Base-by-base conservation (phyloP, 129 eudicot species). In the Arctium lappa region DNA sequence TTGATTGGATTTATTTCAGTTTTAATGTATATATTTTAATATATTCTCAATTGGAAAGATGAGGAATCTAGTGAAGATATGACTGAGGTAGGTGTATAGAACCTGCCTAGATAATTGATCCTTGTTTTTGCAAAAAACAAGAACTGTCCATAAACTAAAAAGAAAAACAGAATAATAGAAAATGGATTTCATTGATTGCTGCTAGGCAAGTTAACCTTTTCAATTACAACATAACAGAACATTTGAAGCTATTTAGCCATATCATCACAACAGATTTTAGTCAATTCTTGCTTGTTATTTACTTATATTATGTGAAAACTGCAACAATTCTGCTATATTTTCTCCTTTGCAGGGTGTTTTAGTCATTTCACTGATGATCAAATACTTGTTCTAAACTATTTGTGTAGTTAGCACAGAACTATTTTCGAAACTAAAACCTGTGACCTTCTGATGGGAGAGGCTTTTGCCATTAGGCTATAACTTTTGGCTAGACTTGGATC, bases 151-250 rank as follows among this genome's bases (percentile, higher is more conserved):
- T 39, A n/a, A 78, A 31, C 18, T 53, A 74, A 74, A 74, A 74
- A 69, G 46, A 31, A n/a, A 32, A 78, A 36, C 33, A 33, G 33
- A 62, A 72, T 22, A 84, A 13, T 3, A 4, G 73, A 65, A 70
- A 38, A 36, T 74, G 31, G 50, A 74, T 73, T 84, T 79, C 73
- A 79, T 79, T 63, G 27, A 42, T 73, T 84, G 79, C 40, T 73
- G 71, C 80, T 74, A 63, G 32, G 62, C 36, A 84, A 73, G 84
- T 79, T 79, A 80, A 84, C 87, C 69, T 79, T 78, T 79, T 76
- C 34, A 60, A 70, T 83, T 76, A 44, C 80, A 37, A 33, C 56
- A 42, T 65, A 29, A 27, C 36, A 70, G 36, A 71, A 13, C 42
- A 77, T 69, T 50, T 37, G 39, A 82, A 75, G 81, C 77, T 82